These are phyloP conservation scores for Quercus phellos DNA, from an alignment of 331 rosid genomes.

Conservation along the genomic window DNA sequence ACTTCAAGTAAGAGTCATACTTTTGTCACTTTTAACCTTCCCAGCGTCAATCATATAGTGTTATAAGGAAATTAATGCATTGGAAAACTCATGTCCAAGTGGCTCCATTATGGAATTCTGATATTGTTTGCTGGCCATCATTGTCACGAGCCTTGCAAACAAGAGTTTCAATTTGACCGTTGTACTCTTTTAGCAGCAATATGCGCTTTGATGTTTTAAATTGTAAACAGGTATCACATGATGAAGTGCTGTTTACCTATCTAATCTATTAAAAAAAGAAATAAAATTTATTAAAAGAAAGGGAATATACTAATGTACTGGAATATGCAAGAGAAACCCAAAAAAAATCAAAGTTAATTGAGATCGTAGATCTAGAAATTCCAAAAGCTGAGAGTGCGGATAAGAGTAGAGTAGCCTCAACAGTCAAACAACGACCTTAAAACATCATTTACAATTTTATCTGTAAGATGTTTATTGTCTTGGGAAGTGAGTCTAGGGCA, in stretches of 20 bases:
- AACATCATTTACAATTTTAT: not conserved
- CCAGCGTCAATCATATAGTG: not conserved
- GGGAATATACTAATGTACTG: not conserved
- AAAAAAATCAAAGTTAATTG: not conserved
- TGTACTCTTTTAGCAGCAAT: not conserved
- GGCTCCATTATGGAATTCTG: not conserved
- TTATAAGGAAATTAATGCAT: not conserved
- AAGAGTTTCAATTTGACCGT: not conserved
- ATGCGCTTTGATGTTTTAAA: not conserved
- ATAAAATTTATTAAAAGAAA: not conserved
- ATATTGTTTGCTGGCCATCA: not conserved
- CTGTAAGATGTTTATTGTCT: not conserved
- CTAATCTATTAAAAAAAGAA: not conserved
- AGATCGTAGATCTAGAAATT: not conserved
- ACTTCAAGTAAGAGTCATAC: conserved; percentile 74
- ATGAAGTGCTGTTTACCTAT: not conserved
- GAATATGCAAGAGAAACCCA: not conserved
- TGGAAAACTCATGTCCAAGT: not conserved
- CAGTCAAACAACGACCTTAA: not conserved
- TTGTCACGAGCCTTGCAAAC: not conserved
- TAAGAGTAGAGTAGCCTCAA: not conserved
- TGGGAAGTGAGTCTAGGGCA: too few relatives aligned
- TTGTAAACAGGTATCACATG: not conserved
- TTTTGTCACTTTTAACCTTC: not conserved
- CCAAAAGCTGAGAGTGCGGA: not conserved